Base-by-base conservation (phyloP, 768 basidiomycete genomes). In the Trametes maxima region DNA sequence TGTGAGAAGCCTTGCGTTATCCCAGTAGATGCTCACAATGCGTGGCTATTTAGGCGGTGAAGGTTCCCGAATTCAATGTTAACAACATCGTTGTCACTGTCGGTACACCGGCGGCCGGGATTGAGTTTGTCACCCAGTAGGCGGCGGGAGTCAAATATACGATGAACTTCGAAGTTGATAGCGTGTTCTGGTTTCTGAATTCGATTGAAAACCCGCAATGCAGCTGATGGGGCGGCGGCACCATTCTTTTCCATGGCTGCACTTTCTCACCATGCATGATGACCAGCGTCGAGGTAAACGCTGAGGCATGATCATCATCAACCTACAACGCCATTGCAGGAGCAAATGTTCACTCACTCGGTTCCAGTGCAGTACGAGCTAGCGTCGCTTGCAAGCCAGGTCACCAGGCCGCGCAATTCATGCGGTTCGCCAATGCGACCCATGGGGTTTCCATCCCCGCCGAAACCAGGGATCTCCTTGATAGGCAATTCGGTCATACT, bases 301-400 rank as follows among this genome's bases (percentile, higher is more conserved):
- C 84, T 86, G 65, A 19, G 40, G 16, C 54, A 46, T 22, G 21
- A 39, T 47, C 40, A 24, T 43, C 33, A 42, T 33, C 13, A 37
- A 33, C n/a, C 4, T n/a, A 45, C 7, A 17, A 21, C 25, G 21
- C 10, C 0, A 19, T 7, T 3, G 22, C 35, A 28, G 35, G 10
- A 35, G 14, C n/a, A 40, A 1, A 33, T 14, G 6, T 36, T 6
- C 13, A 67, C 87, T 46, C 66, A 90, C 88, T 90, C 87, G 85
- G 87, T 89, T 0, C 88, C 88, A 0, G 89, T 90, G 67, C 87
- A 88, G 68, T 85, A 90, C 14, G 81, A 87, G 0, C 85, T 87
- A 19, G 57, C 58, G 40, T 57, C 60, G 47, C 60, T 58, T 40
- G 64, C 62, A 6, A 66, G 73, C 89, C 88, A 90, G 0, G 80